Conservation (phyloP, 805 yeast species). For the Pichia deserticola region DNA sequence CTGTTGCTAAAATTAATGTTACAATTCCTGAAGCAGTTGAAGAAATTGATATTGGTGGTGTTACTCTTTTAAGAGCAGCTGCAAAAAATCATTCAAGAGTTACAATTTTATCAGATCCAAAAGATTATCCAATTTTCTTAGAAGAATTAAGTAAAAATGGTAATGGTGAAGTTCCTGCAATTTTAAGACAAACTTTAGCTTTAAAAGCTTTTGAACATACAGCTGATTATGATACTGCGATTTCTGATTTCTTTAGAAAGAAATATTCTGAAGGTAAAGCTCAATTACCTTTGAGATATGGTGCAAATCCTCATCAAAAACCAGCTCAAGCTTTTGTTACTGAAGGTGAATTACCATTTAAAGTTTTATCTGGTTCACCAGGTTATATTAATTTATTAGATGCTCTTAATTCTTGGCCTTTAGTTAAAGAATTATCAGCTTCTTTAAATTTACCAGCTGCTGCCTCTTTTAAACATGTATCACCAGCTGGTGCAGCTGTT, state of each 20-base stretch:
- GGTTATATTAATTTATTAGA: conserved; percentile 96
- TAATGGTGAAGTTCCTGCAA: conserved; percentile 61
- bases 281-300: conserved; percentile 93
- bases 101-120: conserved; percentile 90
- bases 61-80: conserved; percentile 94
- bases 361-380: conserved; percentile 90
- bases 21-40: conserved; percentile 97
- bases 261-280: conserved; percentile 85
- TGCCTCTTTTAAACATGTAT: conserved; percentile 96
- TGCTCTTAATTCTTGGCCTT: conserved; percentile 97
- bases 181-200: conserved; percentile 76
- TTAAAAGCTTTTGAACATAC: conserved; percentile 97
- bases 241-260: conserved; percentile 95
- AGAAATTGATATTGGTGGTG: conserved; percentile 98
- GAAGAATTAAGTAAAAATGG: conserved; percentile 49
- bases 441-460: conserved; percentile 96
- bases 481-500: conserved; percentile 98
- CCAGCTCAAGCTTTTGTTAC: conserved; percentile 96
- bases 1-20: conserved; percentile 90
- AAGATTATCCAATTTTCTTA: conserved; percentile 81
- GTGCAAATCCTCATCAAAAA: conserved; percentile 98
- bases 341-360: conserved; percentile 86
- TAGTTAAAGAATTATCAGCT: conserved; percentile 93
- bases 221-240: conserved; percentile 93
- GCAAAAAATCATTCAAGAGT: conserved; percentile 98